Evolutionary conservation across 805 yeast species (phyloP).

Genomic region (Sporopachydermia lactativora): DNA sequence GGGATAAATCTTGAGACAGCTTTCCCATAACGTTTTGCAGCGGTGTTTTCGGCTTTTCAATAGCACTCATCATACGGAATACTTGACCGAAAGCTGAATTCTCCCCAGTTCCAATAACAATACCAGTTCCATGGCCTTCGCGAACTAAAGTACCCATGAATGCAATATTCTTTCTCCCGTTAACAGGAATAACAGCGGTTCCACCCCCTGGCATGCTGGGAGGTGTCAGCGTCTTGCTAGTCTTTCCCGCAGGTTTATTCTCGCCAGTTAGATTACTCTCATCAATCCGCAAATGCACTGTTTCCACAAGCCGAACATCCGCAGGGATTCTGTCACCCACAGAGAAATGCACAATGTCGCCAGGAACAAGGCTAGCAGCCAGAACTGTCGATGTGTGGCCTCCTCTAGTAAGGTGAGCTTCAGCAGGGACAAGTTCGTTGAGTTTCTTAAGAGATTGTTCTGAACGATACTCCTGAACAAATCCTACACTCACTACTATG

Average conservation of each 20-base stretch:
- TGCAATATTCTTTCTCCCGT: slow-evolving; percentile 67
- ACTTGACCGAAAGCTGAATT: slow-evolving; percentile 91
- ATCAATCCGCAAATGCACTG: slow-evolving; percentile 74
- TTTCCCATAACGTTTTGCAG: slow-evolving; percentile 91
- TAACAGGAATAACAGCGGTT: slow-evolving; percentile 34
- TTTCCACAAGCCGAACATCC: slow-evolving; percentile 67
- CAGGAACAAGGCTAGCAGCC: slow-evolving; percentile 86
- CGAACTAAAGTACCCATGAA: slow-evolving; percentile 97
- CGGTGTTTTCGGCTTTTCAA: slow-evolving; percentile 97
- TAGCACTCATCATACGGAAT: slow-evolving; percentile 87
- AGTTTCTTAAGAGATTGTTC: slow-evolving; percentile 91
- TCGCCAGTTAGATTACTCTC: slow-evolving; percentile 96
- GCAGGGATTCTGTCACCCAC: slow-evolving; percentile 98
- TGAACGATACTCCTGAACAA: slow-evolving; percentile 91
- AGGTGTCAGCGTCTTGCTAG: slow-evolving; percentile 28
- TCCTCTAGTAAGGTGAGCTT: slow-evolving; percentile 79
- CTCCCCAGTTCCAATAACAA: slow-evolving; percentile 81
- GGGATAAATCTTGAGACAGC: slow-evolving; percentile 79
- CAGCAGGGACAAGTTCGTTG: slow-evolving; percentile 91
- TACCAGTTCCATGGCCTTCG: slow-evolving; percentile 89
- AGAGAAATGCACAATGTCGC: slow-evolving; percentile 78
- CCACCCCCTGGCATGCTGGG: slow-evolving; percentile 9
- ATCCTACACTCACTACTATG: slow-evolving; percentile 93
- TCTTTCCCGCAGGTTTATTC: slow-evolving; percentile 71
- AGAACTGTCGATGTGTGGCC: slow-evolving; percentile 68